These are phyloP conservation scores for Chlamydomonas sphaeroides DNA, from an alignment of 139 green algal genomes.

Conservation along the genomic window DNA sequence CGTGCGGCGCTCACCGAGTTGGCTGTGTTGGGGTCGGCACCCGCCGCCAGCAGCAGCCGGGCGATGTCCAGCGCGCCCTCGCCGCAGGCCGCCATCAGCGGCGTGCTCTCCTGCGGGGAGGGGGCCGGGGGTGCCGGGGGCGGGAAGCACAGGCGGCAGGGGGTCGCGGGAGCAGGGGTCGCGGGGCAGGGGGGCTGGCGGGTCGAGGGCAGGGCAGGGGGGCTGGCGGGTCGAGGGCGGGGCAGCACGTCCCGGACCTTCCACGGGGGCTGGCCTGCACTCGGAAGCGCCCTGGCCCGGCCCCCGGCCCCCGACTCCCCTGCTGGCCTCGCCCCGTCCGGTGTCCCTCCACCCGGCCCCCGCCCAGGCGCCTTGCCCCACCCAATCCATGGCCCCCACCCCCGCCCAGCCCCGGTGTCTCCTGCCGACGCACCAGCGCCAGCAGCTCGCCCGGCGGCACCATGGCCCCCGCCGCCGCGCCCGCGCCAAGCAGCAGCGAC, in stretches of 20 bases:
- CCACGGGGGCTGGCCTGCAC: too few relatives aligned
- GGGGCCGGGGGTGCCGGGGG: too few relatives aligned
- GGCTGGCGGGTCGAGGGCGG: too few relatives aligned
- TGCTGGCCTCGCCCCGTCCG: too few relatives aligned
- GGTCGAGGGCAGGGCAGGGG: too few relatives aligned
- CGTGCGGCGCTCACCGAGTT: not conserved
- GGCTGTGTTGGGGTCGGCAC: not conserved
- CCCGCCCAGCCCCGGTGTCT: not conserved
- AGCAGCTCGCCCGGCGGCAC: slow-evolving; percentile 1
- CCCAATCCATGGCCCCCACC: not conserved
- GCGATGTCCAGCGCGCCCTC: not conserved
- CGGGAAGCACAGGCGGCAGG: too few relatives aligned
- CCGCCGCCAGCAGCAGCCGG: not conserved
- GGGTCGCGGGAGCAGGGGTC: too few relatives aligned
- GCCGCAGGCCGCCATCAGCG: not conserved
- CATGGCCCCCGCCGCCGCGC: not conserved
- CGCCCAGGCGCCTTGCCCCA: not conserved
- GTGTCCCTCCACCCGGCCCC: too few relatives aligned
- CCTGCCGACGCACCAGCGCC: not conserved
- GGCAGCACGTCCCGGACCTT: too few relatives aligned
- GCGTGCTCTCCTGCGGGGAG: not conserved
- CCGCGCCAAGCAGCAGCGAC: slow-evolving; percentile 19
- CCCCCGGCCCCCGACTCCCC: too few relatives aligned
- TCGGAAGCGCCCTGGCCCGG: too few relatives aligned
- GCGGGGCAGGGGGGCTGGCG: too few relatives aligned